phyloP scores from a whole-genome alignment of 108 stramenopile genomes.

The Aurantiochytrium sp. region DNA sequence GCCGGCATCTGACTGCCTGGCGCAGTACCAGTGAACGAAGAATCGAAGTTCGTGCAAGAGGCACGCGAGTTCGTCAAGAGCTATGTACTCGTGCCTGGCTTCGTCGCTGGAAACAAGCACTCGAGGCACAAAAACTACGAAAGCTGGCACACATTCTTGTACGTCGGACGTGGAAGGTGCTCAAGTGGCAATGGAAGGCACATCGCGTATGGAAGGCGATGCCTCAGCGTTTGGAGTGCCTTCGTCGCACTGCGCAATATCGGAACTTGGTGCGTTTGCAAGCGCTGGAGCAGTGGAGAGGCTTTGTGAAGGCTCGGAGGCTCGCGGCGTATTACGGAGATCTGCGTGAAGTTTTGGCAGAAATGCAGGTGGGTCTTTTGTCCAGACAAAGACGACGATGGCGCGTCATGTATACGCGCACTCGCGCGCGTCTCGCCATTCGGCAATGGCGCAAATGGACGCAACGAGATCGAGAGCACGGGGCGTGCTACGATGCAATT shows the following conservation, averaged over 20 bases:
- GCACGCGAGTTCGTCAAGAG: too few species aligned
- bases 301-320: not conserved
- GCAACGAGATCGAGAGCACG: not conserved
- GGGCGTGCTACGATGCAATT: not conserved
- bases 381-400: not conserved
- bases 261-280: not conserved
- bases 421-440: not conserved
- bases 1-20: too few species aligned
- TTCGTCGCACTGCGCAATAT: not conserved
- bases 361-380: not conserved
- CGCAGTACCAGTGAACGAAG: too few species aligned
- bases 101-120: too few species aligned
- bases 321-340: not conserved
- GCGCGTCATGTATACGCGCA: not conserved
- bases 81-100: too few species aligned
- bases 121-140: not conserved
- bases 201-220: not conserved
- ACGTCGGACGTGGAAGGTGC: not conserved
- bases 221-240: not conserved
- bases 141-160: not conserved
- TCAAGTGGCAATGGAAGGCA: not conserved
- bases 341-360: not conserved
- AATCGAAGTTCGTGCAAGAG: too few species aligned
- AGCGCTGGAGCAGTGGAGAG: not conserved
- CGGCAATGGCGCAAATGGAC: not conserved